phyloP scores from a whole-genome alignment of 2,329 filamentous ascomycete genomes.

The Epichloe sylvatica region DNA sequence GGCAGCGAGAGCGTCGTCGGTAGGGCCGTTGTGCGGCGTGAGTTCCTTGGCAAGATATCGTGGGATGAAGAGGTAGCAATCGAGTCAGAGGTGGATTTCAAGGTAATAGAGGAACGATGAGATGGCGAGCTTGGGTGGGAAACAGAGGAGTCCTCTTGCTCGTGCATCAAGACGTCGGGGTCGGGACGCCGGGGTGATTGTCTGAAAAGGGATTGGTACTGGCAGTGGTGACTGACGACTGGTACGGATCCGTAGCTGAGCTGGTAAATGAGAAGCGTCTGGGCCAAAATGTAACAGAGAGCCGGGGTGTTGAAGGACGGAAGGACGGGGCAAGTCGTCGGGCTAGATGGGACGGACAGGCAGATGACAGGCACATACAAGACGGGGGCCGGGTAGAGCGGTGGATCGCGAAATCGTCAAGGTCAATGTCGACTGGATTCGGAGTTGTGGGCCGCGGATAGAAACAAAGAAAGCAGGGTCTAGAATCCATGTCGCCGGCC shows the following conservation, averaged over 20 bases:
- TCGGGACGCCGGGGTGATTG: constrained; percentile 9
- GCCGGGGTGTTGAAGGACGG: too few relatives aligned
- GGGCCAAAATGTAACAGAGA: too few relatives aligned
- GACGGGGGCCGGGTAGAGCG: too few relatives aligned
- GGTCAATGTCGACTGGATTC: too few relatives aligned
- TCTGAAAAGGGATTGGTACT: neutral
- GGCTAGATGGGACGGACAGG: too few relatives aligned
- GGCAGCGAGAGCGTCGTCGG: constrained; percentile 2
- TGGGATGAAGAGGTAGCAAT: constrained; percentile 5
- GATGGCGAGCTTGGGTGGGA: neutral
- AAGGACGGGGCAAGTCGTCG: too few relatives aligned
- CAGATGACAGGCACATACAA: too few relatives aligned
- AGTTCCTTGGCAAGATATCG: neutral
- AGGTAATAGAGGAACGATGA: neutral
- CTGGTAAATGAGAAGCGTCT: neutral
- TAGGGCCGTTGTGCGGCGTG: constrained; percentile 1
- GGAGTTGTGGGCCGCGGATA: too few relatives aligned
- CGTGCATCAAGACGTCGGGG: constrained; percentile 17
- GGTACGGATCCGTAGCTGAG: neutral
- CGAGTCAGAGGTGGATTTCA: constrained; percentile 6
- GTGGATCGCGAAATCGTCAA: too few relatives aligned
- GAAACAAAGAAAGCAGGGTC: neutral
- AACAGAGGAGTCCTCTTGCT: constrained; percentile 6
- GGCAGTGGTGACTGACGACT: too few relatives aligned
- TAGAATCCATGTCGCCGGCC: neutral